Percentiles rank a stretch among this genome's conserved stretches.
phyloP scores from a whole-genome alignment of 495 filamentous ascomycete genomes.

The Neurospora hispaniola region DNA sequence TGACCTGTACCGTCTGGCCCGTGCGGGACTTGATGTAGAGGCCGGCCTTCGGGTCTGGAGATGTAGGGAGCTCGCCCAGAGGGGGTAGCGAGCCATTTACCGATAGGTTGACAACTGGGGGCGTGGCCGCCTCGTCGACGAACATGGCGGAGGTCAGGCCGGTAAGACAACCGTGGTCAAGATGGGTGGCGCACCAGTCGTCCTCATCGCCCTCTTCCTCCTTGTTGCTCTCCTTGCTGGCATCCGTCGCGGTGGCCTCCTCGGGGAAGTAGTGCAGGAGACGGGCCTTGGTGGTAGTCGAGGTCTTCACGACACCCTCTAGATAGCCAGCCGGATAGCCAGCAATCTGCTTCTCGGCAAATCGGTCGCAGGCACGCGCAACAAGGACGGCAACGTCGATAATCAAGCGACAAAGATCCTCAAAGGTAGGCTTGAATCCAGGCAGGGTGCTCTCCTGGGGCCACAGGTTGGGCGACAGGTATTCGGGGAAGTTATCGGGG shows the following conservation, averaged over 20 bases:
- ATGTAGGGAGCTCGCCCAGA: slow-evolving; percentile 56
- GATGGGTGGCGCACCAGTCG: slow-evolving; percentile 93
- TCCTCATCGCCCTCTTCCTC: slow-evolving; percentile 70
- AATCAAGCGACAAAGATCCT: slow-evolving; percentile 70
- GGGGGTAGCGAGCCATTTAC: slow-evolving; percentile 13
- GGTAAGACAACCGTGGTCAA: slow-evolving; percentile 88
- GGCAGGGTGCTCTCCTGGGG: slow-evolving; percentile 54
- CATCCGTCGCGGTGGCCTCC: slow-evolving; percentile 21
- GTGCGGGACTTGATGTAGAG: slow-evolving; percentile 85
- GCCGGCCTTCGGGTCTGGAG: slow-evolving; percentile 75
- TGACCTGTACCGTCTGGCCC: slow-evolving; percentile 69
- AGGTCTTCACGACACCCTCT: slow-evolving; percentile 74
- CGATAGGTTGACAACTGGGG: slow-evolving; percentile 25
- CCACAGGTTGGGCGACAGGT: slow-evolving; percentile 70
- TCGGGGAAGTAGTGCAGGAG: slow-evolving; percentile 88
- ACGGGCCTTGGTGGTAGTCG: slow-evolving; percentile 81
- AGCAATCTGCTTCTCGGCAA: slow-evolving; percentile 63
- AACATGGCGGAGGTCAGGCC: slow-evolving; percentile 95
- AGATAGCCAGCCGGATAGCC: slow-evolving; percentile 70
- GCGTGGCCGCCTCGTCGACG: slow-evolving; percentile 62
- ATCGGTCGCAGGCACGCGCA: slow-evolving; percentile 76
- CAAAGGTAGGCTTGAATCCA: slow-evolving; percentile 59
- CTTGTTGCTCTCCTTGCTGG: slow-evolving; percentile 23
- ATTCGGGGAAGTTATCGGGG: slow-evolving; percentile 48
- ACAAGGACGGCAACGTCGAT: slow-evolving; percentile 86